Evolutionary conservation across 2,329 filamentous ascomycete genomes (phyloP).

Genomic region (Seiridium unicorne): DNA sequence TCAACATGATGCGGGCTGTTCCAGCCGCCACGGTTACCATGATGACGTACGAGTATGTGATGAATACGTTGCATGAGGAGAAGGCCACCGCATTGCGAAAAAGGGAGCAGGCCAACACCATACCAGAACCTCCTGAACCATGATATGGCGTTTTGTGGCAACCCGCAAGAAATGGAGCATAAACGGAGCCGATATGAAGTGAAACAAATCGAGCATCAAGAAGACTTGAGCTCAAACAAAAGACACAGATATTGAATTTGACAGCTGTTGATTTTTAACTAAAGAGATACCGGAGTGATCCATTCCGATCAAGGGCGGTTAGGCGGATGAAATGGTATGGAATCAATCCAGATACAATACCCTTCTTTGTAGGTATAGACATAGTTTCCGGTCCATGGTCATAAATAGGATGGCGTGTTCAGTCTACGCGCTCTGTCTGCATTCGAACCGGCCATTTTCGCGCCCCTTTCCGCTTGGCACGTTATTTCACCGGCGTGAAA

Average conservation of each 20-base stretch:
- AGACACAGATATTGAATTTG: not conserved
- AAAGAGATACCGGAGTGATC: not conserved
- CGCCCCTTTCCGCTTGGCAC: too few species aligned
- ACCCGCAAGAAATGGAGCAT: too few species aligned
- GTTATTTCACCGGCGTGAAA: too few species aligned
- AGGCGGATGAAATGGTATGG: constrained; percentile 10
- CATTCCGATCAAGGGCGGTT: constrained; percentile 3
- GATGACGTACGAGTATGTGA: constrained; percentile 87
- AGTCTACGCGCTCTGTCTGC: not conserved
- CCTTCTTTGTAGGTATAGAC: constrained; percentile 26
- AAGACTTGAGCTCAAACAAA: not conserved
- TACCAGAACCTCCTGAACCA: not conserved
- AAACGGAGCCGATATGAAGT: too few species aligned
- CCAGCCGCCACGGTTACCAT: constrained; percentile 96
- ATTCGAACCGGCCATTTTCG: too few species aligned
- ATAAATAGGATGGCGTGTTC: constrained; percentile 1
- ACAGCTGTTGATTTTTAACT: not conserved
- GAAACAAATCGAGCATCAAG: not conserved
- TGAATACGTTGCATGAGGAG: constrained; percentile 49
- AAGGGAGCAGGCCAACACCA: constrained; percentile 1
- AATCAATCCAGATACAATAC: constrained; percentile 22
- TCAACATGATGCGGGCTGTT: constrained; percentile 94
- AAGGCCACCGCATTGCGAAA: constrained; percentile 38
- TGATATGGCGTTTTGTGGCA: not conserved
- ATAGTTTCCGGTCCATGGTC: constrained; percentile 11